Evolutionary conservation across 2,329 filamentous ascomycete genomes (phyloP).

Genomic region (Parastagonospora nodorum): DNA sequence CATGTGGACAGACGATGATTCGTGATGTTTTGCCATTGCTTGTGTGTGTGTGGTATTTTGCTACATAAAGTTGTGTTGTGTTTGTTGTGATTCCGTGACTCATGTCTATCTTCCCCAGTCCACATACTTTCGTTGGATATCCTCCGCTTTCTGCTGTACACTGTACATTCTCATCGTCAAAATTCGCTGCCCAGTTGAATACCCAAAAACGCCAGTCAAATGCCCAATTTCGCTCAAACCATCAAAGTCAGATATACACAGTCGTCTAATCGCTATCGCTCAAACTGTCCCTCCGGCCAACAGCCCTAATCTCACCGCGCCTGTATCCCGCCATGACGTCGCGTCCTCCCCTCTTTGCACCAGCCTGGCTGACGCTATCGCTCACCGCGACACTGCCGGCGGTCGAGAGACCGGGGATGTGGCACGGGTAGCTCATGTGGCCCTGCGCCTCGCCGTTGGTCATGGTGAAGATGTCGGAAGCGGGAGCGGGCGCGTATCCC

Average conservation of each 20-base stretch:
- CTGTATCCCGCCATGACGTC: constrained; percentile 52
- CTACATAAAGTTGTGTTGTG: background rate
- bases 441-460: constrained; percentile 49
- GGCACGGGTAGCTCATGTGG: constrained; percentile 62
- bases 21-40: too few species aligned
- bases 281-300: constrained; percentile 56
- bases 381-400: constrained; percentile 41
- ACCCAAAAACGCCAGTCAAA: background rate
- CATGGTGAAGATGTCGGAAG: constrained; percentile 46
- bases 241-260: background rate
- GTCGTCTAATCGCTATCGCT: constrained; percentile 55
- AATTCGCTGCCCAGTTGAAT: background rate
- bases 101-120: background rate
- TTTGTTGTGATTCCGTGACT: background rate
- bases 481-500: constrained; percentile 11
- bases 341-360: constrained; percentile 41
- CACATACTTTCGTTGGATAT: background rate
- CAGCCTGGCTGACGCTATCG: constrained; percentile 49
- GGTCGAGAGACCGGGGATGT: constrained; percentile 59
- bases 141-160: constrained; percentile 5
- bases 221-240: too few species aligned
- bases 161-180: constrained; percentile 2
- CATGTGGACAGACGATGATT: background rate
- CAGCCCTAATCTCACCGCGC: constrained; percentile 46
- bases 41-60: too few species aligned